Conservation (phyloP, 2,329 filamentous ascomycete species). For the Fusarium sp. region DNA sequence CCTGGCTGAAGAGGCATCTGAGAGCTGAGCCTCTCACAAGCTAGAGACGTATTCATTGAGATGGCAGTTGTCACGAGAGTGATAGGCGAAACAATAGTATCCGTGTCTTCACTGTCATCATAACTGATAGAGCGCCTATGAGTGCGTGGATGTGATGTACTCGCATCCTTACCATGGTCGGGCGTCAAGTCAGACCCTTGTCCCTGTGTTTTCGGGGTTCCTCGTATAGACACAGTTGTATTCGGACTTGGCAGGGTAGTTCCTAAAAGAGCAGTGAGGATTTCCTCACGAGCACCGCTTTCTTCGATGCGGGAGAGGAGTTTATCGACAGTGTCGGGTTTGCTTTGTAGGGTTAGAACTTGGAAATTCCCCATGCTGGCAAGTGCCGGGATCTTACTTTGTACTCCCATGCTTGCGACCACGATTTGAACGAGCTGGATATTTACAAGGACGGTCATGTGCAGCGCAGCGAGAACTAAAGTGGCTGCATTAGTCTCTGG, state of each 20-base stretch:
- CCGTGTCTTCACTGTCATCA: neutral
- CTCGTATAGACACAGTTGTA: slow-evolving; percentile 8
- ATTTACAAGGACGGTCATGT: slow-evolving; percentile 18
- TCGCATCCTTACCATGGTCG: neutral
- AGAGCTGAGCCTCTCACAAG: slow-evolving; percentile 16
- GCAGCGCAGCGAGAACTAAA: slow-evolving; percentile 21
- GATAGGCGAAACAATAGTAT: neutral
- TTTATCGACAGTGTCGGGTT: slow-evolving; percentile 16
- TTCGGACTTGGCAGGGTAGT: slow-evolving; percentile 20
- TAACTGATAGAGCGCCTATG: neutral
- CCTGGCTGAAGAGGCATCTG: slow-evolving; percentile 25
- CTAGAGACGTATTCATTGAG: slow-evolving; percentile 1
- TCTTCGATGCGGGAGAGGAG: slow-evolving; percentile 25
- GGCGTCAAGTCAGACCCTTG: neutral
- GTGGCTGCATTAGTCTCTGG: neutral
- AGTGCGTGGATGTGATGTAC: neutral
- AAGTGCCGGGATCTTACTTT: neutral
- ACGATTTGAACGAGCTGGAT: slow-evolving; percentile 18
- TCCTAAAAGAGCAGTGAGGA: neutral
- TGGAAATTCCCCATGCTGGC: fast-evolving
- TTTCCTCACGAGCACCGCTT: slow-evolving; percentile 15
- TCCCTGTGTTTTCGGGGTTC: slow-evolving; percentile 3
- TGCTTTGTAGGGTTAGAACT: slow-evolving; percentile 2
- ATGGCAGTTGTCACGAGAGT: slow-evolving; percentile 15
- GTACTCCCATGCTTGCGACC: slow-evolving; percentile 27